Base-by-base conservation (phyloP, 129 eudicot species). In the Calendula officinalis region DNA sequence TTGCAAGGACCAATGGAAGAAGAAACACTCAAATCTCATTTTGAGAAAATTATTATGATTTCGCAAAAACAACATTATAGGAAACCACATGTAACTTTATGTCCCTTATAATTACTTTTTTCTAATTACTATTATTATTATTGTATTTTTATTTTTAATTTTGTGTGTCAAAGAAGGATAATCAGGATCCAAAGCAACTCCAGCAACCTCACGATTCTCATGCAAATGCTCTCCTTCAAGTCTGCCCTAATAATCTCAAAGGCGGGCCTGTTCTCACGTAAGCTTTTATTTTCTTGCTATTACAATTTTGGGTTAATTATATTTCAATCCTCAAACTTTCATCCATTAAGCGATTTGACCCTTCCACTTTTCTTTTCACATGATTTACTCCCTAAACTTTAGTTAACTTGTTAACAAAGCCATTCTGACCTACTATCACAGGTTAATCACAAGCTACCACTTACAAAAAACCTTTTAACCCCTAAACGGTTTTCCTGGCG, bases 1-100 rank as follows among this genome's bases (percentile, higher is more conserved):
- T 64, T 89, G 77, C 99, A 86, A 64, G 95, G 95, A 54, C 97
- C 97, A 40, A 77, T 88, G 82, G 97, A 94, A 75, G 99, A 88
- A 67, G 91, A 88, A 45, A 80, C 89, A 34, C 80, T 94, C 36
- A 83, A 83, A 78, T 81, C 90, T 62, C 99, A 89, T 69, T 86
- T 94, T 51, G 95, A 85, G 58, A 88, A 86, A 56, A 85, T 94
- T 27, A 85, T 79, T 3, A 45, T 68, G 63, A 76, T 94, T 71
- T 83, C 70, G 53, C 79, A 73, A 47, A 89, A 81, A 75, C 91
- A 69, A 35, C 88, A 77, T 75, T 44, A 37, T 68, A 82, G 70
- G 14, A 92, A 64, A 57, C 57, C 72, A 37, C 89, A 85, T 91
- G 98, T 92, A 71, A 63, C 49, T 69, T 50, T 22, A 22, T 13